Evolutionary conservation across 1,139 yeast species (phyloP), one percentile per base, ranked within the genome.

Genomic region (Yamadazyma buinensis): DNA sequence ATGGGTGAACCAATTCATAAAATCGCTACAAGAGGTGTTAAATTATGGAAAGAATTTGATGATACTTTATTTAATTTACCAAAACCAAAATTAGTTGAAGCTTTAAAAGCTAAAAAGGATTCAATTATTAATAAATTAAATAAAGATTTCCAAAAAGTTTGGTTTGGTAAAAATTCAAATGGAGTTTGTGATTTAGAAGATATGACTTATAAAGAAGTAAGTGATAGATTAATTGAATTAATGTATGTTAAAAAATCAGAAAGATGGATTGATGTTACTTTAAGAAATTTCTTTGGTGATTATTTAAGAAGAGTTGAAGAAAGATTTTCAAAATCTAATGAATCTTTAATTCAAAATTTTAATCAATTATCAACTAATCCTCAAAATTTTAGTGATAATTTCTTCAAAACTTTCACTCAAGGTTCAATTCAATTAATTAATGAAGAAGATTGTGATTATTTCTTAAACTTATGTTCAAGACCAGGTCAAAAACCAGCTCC

Each of bases 1-100:
- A 92, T 92, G 97, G 98, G 99, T 59, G 98, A 92, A 70, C 98
- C 98, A 55, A 92, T 92, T 57, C 99, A 92, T 68, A 92, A 92
- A 72, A 77, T 92, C 53, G 98, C 98, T 26, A 92, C 99, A 39
- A 84, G 98, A 63, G 97, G 97, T 73, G 97, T 92, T 43, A 61
- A 86, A 64, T 79, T 92, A 59, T 92, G 99, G 99, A 84, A 84
- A 59, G 97, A 92, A 65, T 73, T 92, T 67, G 99, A 92, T 63
- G 94, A 87, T 49, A 86, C 95, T 33, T 79, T 92, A 50, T 92
- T 92, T 75, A 75, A 77, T 53, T 74, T 88, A 59, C 97, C 98
- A 57, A 88, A 90, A 72, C 78, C 79, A 62, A 92, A 92, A 68
- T 67, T 94, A 46, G 67, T 84, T 36, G 95, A 84, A 34, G 90